These are phyloP conservation scores for Penicillium sp. DNA, from an alignment of 2,329 filamentous ascomycete genomes.

Conservation along the genomic window DNA sequence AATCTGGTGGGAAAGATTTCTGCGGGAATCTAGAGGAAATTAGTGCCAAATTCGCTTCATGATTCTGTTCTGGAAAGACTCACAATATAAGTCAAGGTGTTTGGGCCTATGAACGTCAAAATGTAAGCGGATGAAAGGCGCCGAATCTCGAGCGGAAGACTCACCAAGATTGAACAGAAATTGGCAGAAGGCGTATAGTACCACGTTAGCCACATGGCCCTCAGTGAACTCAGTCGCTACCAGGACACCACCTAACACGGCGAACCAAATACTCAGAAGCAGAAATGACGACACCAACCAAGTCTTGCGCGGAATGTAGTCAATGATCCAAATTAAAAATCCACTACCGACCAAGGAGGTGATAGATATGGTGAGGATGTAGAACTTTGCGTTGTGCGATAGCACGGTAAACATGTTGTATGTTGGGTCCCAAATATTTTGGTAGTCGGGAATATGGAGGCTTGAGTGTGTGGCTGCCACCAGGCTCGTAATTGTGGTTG, in stretches of 20 bases:
- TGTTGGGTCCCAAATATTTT: conserved; percentile 14
- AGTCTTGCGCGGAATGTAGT: conserved; percentile 13
- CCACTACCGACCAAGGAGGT: conserved; percentile 35
- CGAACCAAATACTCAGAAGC: conserved; percentile 13
- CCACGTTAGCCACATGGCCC: conserved; percentile 34
- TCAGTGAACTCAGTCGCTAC: conserved; percentile 16
- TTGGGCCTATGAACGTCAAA: not conserved
- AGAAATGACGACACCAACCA: conserved; percentile 14
- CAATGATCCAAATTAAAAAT: conserved; percentile 11
- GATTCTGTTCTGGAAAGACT: not conserved
- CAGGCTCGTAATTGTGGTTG: conserved; percentile 12
- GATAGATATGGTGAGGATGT: conserved; percentile 39
- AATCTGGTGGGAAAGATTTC: conserved; percentile 9
- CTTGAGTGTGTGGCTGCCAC: conserved; percentile 7
- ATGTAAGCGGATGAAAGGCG: not conserved
- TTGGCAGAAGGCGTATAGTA: conserved; percentile 49
- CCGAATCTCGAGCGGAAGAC: not conserved
- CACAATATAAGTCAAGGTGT: conserved; percentile 12
- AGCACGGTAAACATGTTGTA: conserved; percentile 13
- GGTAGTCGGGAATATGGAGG: conserved; percentile 9
- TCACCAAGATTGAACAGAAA: conserved; percentile 50
- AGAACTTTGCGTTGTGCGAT: conserved; percentile 12
- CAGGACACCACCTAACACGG: conserved; percentile 12
- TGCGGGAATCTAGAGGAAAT: conserved; percentile 1
- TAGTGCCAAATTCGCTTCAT: not conserved